Percentiles rank a stretch among this genome's conserved stretches.
Conservation (phyloP, 345 rosid genomes). For the Brassica rapa region DNA sequence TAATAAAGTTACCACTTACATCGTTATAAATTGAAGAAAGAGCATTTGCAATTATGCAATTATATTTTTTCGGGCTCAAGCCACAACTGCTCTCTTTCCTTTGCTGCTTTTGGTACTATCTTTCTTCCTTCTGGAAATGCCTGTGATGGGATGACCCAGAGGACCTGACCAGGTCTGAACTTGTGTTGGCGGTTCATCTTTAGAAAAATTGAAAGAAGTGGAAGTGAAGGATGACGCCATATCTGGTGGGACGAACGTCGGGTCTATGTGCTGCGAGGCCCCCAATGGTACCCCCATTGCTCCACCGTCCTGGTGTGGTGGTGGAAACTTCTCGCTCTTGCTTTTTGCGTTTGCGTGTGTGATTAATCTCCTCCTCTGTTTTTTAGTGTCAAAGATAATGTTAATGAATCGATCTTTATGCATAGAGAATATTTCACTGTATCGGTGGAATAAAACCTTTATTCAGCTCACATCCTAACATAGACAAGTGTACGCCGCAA, state of each 20-base stretch:
- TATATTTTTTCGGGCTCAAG: conserved; percentile 17
- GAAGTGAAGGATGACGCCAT: conserved; percentile 61
- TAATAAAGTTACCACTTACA: conserved; percentile 32
- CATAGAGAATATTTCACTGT: too few species aligned
- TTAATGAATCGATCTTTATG: neutral
- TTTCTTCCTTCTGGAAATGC: conserved; percentile 36
- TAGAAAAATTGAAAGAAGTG: conserved; percentile 64
- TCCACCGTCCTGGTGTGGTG: conserved; percentile 97
- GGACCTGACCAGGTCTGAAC: conserved; percentile 97
- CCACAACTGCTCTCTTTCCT: conserved; percentile 39
- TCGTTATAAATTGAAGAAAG: conserved; percentile 13
- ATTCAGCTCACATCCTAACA: conserved; percentile 9
- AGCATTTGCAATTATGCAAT: neutral
- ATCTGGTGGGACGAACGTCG: conserved; percentile 55
- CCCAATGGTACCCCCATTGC: conserved; percentile 78
- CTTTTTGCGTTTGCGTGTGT: conserved; percentile 70
- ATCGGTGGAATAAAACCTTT: neutral
- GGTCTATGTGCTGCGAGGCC: conserved; percentile 75
- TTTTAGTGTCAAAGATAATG: neutral
- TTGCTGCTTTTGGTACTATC: conserved; percentile 40
- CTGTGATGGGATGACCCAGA: conserved; percentile 49
- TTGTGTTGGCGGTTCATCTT: conserved; percentile 51
- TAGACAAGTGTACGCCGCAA: neutral
- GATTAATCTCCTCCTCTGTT: conserved; percentile 82
- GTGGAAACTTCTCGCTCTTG: conserved; percentile 61